Evolutionary conservation across 202 grass and related monocot species (phyloP).

Genomic region (Schoenoplectus tabernaemontani): DNA sequence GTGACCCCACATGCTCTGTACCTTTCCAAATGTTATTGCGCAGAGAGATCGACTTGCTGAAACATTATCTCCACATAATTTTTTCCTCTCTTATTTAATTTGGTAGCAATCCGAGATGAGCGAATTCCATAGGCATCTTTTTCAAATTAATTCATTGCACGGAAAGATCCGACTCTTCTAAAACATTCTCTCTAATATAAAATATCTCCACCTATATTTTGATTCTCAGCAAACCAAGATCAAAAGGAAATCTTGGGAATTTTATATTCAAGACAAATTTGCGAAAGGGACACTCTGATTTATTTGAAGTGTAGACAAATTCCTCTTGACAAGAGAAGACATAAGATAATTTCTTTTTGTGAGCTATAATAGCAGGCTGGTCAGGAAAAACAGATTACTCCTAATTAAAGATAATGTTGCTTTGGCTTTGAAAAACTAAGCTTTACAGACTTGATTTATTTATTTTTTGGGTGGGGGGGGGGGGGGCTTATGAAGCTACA

Average conservation of each 20-base stretch:
- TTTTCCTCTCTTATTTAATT: neutral
- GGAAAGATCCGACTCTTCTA: neutral
- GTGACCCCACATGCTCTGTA: neutral
- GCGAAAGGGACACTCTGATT: neutral
- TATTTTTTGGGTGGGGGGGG: no score
- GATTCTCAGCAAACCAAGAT: neutral
- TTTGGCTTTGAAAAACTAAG: no score
- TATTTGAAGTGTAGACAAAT: neutral
- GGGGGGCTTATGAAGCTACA: no score
- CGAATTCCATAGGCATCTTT: neutral
- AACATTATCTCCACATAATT: neutral
- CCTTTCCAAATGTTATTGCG: neutral
- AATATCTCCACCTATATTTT: neutral
- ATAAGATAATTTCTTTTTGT: no score
- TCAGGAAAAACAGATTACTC: no score
- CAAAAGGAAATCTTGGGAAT: neutral
- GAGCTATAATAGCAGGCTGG: no score
- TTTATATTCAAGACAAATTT: neutral
- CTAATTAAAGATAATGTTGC: no score
- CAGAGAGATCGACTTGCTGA: neutral
- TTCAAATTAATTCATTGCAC: constrained; percentile 13
- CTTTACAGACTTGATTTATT: no score
- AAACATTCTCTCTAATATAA: constrained; percentile 9
- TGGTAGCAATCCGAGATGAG: neutral
- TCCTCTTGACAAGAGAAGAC: no score